Percentiles rank a stretch among this genome's conserved stretches.
Evolutionary conservation across 352 stramenopile species (phyloP).

Genomic region (Saprolegnia diclina): DNA sequence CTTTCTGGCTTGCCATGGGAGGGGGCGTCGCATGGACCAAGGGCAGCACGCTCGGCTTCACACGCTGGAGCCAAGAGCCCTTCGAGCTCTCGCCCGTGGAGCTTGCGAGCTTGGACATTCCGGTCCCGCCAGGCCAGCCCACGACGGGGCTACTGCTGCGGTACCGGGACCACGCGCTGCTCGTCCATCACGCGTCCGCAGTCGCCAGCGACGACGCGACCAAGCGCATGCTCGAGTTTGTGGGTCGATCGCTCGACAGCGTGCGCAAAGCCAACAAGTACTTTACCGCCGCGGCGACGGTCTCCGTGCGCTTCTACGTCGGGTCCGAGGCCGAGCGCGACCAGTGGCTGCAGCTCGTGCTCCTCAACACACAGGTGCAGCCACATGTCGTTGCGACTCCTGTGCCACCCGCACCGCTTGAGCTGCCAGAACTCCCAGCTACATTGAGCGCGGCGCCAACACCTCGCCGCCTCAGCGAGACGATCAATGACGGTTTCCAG

Average conservation of each 20-base stretch:
- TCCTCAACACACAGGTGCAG: constrained; percentile 10
- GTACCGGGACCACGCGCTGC: constrained; percentile 4
- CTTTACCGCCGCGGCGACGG: constrained; percentile 19
- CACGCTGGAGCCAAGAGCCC: constrained; percentile 18
- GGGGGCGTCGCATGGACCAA: constrained; percentile 19
- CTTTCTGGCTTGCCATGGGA: constrained; percentile 3
- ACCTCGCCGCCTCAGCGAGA: background rate
- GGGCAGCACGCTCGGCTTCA: constrained; percentile 19
- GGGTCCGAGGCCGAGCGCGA: constrained; percentile 13
- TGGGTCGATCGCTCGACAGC: constrained; percentile 11
- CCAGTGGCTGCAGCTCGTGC: constrained; percentile 20
- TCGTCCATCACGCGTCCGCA: background rate
- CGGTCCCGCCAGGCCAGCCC: background rate
- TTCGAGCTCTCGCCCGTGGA: constrained; percentile 20
- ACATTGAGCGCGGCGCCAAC: no score
- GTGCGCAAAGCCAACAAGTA: constrained; percentile 23
- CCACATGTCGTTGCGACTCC: background rate
- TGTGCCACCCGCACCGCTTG: background rate
- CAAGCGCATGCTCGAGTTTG: constrained; percentile 18
- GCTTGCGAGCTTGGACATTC: constrained; percentile 9
- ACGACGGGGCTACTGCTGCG: constrained; percentile 4
- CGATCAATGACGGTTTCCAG: constrained; percentile 24
- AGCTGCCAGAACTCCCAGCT: background rate
- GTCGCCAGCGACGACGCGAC: background rate
- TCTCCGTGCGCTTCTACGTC: constrained; percentile 18